Evolutionary conservation across 768 basidiomycete genomes (phyloP), one percentile per base, ranked within the genome.

Genomic region (Pisolithus microcarpus): DNA sequence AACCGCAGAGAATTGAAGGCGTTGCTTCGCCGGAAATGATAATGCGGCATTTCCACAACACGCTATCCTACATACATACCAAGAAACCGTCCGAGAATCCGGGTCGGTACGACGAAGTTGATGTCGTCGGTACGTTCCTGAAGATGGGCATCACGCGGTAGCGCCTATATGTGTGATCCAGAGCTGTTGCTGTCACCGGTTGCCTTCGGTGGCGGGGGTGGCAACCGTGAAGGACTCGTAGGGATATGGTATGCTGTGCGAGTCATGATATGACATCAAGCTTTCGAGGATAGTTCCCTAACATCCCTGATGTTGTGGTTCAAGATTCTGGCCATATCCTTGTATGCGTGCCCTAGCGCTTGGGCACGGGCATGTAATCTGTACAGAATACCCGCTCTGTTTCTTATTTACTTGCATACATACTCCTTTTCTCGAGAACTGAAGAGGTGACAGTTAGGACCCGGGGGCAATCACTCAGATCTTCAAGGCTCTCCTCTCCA

Each of bases 11-110:
- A 23, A 82, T 98, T 53, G 96, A 98, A 61, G 91, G 91, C 9
- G 87, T 92, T 0, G 85, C 92, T 56, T 86, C 89, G 5, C 90
- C 92, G 11, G 94, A 96, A 42, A 91, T 94, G 85, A 96, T 98
- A 57, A 76, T 79, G 1, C 77, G 90, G 45, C 96, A 99, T 70
- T 98, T 98, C 77, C 78, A 83, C 50, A 97, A 95, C 68, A 92
- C 92, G 13, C 70, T 99, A 43, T 64, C 72, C 18, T 88, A 93
- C 63, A 93, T 97, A 43, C 82, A 87, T 61, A 70, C 75, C 46
- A 81, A 83, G 73, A 93, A 94, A 72, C 65, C 66, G 4, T 57
- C 61, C 46, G 59, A 55, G 53, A 54, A 51, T 49, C 52, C 57
- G 38, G 66, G 63, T 42, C 69, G 85, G 64, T 96, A 92, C 83